Percentiles rank a stretch among this genome's conserved stretches.
phyloP scores from a whole-genome alignment of 257 asterid species.

The Solanum sitiens region DNA sequence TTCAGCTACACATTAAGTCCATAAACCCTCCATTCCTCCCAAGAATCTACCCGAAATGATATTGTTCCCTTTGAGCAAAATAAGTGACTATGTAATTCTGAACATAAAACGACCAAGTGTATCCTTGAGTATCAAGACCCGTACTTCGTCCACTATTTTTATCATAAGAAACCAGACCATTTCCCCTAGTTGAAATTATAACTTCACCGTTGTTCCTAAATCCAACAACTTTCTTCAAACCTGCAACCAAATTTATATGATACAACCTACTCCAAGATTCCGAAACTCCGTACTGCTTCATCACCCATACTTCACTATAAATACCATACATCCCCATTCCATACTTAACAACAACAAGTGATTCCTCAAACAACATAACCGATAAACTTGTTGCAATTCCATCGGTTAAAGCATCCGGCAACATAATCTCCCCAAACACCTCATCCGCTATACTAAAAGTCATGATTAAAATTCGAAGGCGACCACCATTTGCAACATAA shows the following conservation, averaged over 20 bases:
- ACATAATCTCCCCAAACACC: conserved; percentile 23
- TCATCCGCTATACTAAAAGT: conserved; percentile 29
- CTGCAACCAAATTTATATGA: no score
- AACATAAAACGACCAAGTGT: no score
- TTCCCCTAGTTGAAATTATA: no score
- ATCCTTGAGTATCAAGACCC: no score
- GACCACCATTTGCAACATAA: background rate
- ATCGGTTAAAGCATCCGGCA: conserved; percentile 24
- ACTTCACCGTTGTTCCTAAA: no score
- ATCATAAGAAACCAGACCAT: no score
- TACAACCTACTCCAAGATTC: conserved; percentile 5
- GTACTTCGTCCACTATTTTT: no score
- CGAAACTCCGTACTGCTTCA: conserved; percentile 36
- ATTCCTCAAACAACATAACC: conserved; percentile 7
- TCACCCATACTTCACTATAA: conserved; percentile 37
- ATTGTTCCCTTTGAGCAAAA: background rate
- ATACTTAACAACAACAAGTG: conserved; percentile 21
- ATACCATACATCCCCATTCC: background rate
- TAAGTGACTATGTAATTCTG: no score
- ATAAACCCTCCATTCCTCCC: no score
- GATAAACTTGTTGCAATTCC: conserved; percentile 1
- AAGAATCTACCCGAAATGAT: no score
- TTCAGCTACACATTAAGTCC: no score
- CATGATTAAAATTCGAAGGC: conserved; percentile 13
- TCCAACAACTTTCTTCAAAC: no score